Evolutionary conservation across 176 grass and related monocot genomes (phyloP).

Genomic region (Elaeis guineensis): DNA sequence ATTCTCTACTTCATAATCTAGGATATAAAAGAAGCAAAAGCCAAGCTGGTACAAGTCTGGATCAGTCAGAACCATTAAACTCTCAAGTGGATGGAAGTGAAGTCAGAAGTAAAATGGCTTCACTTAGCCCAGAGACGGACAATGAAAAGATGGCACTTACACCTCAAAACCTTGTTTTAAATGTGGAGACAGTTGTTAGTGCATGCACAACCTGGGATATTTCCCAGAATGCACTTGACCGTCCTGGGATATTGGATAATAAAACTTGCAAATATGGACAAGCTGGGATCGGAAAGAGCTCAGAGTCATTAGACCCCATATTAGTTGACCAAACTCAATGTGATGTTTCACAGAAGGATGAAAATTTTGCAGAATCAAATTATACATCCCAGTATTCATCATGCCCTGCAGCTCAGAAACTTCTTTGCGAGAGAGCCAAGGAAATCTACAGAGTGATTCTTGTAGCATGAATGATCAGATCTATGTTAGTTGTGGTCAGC

Average conservation of each 20-base stretch:
- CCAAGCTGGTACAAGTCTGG: background rate
- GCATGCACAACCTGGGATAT: no score
- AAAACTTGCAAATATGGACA: background rate
- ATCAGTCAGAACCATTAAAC: background rate
- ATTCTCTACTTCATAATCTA: slow-evolving; percentile 3
- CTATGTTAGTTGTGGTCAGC: background rate
- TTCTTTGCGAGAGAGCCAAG: background rate
- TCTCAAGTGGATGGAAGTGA: slow-evolving; percentile 1
- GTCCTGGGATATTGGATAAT: background rate
- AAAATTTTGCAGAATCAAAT: background rate
- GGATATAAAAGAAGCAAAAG: slow-evolving; percentile 7
- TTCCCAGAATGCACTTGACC: background rate
- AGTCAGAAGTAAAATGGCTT: slow-evolving; percentile 2
- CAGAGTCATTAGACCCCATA: background rate
- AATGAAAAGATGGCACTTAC: background rate
- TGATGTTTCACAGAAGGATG: background rate
- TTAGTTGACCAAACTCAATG: background rate
- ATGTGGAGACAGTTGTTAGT: background rate
- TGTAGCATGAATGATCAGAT: background rate
- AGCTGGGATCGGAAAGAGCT: background rate
- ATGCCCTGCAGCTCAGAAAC: background rate
- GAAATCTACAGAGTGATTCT: background rate
- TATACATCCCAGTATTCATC: background rate
- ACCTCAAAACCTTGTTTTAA: background rate
- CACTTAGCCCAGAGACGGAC: background rate